Percentiles rank a stretch among this genome's conserved stretches.
phyloP scores from a whole-genome alignment of 192 early-diverging fungal species.

The Coemansia guatemalensis region DNA sequence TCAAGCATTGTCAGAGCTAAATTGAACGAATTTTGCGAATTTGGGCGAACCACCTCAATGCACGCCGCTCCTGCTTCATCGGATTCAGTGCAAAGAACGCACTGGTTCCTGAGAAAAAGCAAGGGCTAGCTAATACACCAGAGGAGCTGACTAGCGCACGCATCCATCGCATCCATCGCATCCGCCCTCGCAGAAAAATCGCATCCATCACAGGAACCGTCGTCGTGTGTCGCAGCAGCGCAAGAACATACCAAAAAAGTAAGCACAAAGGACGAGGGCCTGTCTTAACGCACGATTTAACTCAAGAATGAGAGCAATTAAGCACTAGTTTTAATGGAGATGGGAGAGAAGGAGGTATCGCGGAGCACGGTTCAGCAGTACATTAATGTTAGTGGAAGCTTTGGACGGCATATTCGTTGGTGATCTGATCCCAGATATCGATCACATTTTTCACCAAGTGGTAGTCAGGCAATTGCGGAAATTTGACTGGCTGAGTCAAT shows the following conservation, averaged over 20 bases:
- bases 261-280: conserved; percentile 7
- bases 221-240: background rate
- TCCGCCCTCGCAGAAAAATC: background rate
- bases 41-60: background rate
- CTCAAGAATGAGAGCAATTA: conserved; percentile 42
- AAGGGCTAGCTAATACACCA: background rate
- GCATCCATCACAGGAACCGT: conserved; percentile 14
- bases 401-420: background rate
- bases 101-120: background rate
- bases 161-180: conserved; percentile 28
- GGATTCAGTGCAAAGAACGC: background rate
- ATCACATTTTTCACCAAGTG: background rate
- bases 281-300: conserved; percentile 55
- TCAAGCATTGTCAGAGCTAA: background rate
- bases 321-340: conserved; percentile 28
- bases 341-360: conserved; percentile 10
- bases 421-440: background rate
- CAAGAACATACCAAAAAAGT: conserved; percentile 30
- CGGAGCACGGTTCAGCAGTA: background rate
- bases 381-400: background rate
- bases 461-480: background rate
- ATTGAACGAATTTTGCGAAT: background rate
- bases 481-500: background rate
- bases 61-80: background rate
- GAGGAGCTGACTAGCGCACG: background rate